These are phyloP conservation scores for Phytophthora hibernalis DNA, from an alignment of 352 stramenopile species.

Conservation along the genomic window DNA sequence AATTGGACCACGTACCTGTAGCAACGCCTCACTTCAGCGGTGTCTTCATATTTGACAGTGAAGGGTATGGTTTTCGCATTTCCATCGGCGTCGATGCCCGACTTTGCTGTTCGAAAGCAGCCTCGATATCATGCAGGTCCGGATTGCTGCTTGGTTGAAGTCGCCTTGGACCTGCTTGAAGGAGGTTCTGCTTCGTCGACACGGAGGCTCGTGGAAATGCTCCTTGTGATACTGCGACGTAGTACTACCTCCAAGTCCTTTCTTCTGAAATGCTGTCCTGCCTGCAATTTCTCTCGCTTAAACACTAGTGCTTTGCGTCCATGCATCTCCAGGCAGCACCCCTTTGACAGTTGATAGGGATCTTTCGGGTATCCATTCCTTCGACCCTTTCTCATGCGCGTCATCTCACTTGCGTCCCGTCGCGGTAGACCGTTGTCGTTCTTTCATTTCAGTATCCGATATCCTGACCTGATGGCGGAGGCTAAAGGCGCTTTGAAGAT, in stretches of 20 bases:
- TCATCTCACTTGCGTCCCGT: neutral
- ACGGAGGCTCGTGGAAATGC: neutral
- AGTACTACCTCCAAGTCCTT: neutral
- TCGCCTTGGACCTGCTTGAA: neutral
- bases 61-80: too few relatives aligned
- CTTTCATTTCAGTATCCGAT: neutral
- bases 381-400: neutral
- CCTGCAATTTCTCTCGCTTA: too few relatives aligned
- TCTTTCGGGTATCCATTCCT: neutral
- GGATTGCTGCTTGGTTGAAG: slow-evolving; percentile 9
- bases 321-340: too few relatives aligned
- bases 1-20: neutral
- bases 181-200: slow-evolving; percentile 2
- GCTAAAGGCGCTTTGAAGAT: slow-evolving; percentile 23
- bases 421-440: neutral
- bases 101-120: neutral
- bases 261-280: too few relatives aligned
- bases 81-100: neutral
- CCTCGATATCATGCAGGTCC: neutral
- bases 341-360: too few relatives aligned
- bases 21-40: too few relatives aligned
- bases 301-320: too few relatives aligned
- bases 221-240: neutral
- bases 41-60: too few relatives aligned
- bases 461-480: slow-evolving; percentile 17